These are phyloP conservation scores for Claviceps monticola DNA, from an alignment of 2,329 filamentous ascomycete genomes.

Conservation along the genomic window DNA sequence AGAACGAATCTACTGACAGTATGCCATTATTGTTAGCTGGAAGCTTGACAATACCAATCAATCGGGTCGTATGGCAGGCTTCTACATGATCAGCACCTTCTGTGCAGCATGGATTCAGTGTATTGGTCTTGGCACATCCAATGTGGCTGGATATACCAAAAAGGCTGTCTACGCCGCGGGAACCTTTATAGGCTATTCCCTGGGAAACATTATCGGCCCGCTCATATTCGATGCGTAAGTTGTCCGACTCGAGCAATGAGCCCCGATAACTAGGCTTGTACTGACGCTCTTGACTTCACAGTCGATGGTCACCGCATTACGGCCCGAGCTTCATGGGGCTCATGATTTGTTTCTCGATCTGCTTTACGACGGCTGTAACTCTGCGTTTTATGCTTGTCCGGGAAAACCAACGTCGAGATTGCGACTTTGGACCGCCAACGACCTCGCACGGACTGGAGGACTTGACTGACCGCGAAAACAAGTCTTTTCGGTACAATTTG, in stretches of 20 bases:
- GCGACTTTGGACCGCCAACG: slow-evolving; percentile 16
- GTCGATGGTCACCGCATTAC: slow-evolving; percentile 18
- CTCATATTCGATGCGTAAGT: slow-evolving; percentile 18
- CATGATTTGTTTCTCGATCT: slow-evolving; percentile 17
- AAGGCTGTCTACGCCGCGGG: slow-evolving; percentile 11
- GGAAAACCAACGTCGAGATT: slow-evolving; percentile 18
- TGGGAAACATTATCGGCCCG: slow-evolving; percentile 21
- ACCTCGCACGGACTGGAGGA: slow-evolving; percentile 24
- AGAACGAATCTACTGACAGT: not conserved
- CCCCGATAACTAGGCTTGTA: not conserved
- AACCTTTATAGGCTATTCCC: slow-evolving; percentile 20
- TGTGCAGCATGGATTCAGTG: slow-evolving; percentile 17
- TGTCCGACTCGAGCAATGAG: not conserved
- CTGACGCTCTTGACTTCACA: slow-evolving; percentile 1
- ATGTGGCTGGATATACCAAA: slow-evolving; percentile 20
- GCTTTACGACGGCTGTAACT: slow-evolving; percentile 16
- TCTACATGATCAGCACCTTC: slow-evolving; percentile 19
- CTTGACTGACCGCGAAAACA: slow-evolving; percentile 20
- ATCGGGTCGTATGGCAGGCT: slow-evolving; percentile 15
- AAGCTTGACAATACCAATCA: slow-evolving; percentile 10
- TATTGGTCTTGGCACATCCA: slow-evolving; percentile 19
- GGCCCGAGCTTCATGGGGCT: slow-evolving; percentile 18
- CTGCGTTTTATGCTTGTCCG: slow-evolving; percentile 14
- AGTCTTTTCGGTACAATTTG: slow-evolving; percentile 10
- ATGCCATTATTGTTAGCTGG: slow-evolving; percentile 7